These are phyloP conservation scores for Claviceps arundinis DNA, from an alignment of 2,329 filamentous ascomycete species.

Conservation along the genomic window DNA sequence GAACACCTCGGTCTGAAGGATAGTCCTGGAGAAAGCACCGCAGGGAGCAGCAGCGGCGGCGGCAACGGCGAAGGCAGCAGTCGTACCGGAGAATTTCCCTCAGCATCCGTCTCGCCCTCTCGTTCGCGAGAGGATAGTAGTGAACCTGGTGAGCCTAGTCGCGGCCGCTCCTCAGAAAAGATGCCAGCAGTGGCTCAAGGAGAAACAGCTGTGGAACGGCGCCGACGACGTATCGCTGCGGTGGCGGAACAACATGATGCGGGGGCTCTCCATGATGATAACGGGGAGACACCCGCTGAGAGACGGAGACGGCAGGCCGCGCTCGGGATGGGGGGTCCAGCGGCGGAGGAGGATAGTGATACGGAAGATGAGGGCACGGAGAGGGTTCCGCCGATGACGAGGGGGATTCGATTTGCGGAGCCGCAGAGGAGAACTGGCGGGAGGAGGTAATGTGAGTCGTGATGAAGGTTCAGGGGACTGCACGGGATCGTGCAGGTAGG, in stretches of 20 bases:
- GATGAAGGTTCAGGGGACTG: not conserved
- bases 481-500: no score
- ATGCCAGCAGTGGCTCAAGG: constrained; percentile 16
- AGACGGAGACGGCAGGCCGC: constrained; percentile 61
- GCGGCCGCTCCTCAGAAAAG: not conserved
- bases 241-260: constrained; percentile 28
- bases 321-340: constrained; percentile 41
- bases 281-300: constrained; percentile 61
- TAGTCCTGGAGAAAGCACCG: not conserved
- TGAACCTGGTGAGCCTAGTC: not conserved
- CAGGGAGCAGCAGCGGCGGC: constrained; percentile 7
- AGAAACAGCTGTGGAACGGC: constrained; percentile 55
- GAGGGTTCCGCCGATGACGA: constrained; percentile 35
- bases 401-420: constrained; percentile 51
- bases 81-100: constrained; percentile 8
- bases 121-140: constrained; percentile 3
- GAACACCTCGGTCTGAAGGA: constrained; percentile 7
- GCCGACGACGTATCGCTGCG: constrained; percentile 47
- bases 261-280: constrained; percentile 12
- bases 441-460: not conserved
- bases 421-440: constrained; percentile 8
- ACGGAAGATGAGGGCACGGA: constrained; percentile 41
- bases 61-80: constrained; percentile 9
- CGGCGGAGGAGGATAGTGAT: constrained; percentile 36
- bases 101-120: constrained; percentile 10